These are phyloP conservation scores for Ceratocystis papillata DNA, from an alignment of 2,329 filamentous ascomycete genomes.

Conservation along the genomic window DNA sequence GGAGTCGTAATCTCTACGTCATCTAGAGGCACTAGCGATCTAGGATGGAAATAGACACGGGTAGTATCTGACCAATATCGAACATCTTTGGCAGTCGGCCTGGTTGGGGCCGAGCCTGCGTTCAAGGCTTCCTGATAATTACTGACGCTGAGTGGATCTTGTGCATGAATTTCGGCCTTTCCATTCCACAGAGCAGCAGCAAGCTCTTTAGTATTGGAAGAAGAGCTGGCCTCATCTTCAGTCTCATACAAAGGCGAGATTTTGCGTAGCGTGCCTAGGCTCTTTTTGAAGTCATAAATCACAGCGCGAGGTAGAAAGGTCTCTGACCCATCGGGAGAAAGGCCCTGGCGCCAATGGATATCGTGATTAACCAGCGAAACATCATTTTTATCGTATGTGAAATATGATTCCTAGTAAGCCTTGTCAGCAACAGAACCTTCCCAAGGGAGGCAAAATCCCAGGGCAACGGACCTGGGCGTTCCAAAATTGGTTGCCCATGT, in stretches of 20 bases:
- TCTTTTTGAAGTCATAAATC: slow-evolving; percentile 90
- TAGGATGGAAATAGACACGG: slow-evolving; percentile 82
- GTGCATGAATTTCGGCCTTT: slow-evolving; percentile 29
- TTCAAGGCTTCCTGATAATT: slow-evolving; percentile 74
- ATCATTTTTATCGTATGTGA: slow-evolving; percentile 60
- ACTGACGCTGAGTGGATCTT: slow-evolving; percentile 52
- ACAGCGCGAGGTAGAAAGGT: slow-evolving; percentile 86
- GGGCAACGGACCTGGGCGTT: slow-evolving; percentile 62
- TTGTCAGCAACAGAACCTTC: not conserved
- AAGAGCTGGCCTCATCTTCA: slow-evolving; percentile 24
- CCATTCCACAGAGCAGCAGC: slow-evolving; percentile 6
- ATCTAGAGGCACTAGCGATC: slow-evolving; percentile 73
- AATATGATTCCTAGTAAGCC: slow-evolving; percentile 73
- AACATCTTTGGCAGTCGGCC: slow-evolving; percentile 59
- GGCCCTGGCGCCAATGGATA: slow-evolving; percentile 74
- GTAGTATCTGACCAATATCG: slow-evolving; percentile 97
- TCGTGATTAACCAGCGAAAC: slow-evolving; percentile 39
- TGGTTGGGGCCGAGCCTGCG: slow-evolving; percentile 51
- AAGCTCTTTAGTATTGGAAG: slow-evolving; percentile 6
- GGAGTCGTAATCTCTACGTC: slow-evolving; percentile 54
- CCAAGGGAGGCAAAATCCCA: not conserved
- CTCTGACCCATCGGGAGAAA: slow-evolving; percentile 73
- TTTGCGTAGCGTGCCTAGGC: slow-evolving; percentile 78
- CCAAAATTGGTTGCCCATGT: slow-evolving; percentile 93
- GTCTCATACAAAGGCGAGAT: slow-evolving; percentile 70